A percentile compares a stretch with the other conserved stretches of the same genome.
Conservation (phyloP, 208 protist species). For the Jaenimonas drosophilae region DNA sequence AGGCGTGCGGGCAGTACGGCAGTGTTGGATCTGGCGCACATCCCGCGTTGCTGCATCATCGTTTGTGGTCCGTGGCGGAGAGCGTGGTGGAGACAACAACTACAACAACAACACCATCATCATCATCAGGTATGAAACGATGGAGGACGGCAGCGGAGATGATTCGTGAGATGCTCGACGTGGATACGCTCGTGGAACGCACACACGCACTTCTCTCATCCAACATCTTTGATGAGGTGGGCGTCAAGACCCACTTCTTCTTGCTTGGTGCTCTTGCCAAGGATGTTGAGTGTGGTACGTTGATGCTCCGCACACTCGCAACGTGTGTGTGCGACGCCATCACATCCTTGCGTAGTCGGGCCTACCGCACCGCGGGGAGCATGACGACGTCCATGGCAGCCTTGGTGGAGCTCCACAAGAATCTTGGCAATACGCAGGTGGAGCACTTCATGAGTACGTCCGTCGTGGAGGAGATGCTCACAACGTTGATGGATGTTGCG, state of each 20-base stretch:
- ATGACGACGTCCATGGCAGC: slow-evolving; percentile 29
- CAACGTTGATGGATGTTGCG: slow-evolving; percentile 16
- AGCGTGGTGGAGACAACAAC: no score
- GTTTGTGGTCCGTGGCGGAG: no score
- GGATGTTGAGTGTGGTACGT: slow-evolving; percentile 2
- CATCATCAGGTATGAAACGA: background rate
- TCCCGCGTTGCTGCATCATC: no score
- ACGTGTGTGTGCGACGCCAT: slow-evolving; percentile 17
- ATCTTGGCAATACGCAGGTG: slow-evolving; percentile 17
- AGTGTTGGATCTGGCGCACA: no score
- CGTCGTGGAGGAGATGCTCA: slow-evolving; percentile 20
- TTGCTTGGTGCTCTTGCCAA: slow-evolving; percentile 42
- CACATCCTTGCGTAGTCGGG: slow-evolving; percentile 30
- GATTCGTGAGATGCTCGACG: no score
- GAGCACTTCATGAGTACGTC: slow-evolving; percentile 5
- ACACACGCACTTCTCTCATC: slow-evolving; percentile 16
- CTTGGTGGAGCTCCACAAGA: slow-evolving; percentile 60
- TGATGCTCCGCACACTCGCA: slow-evolving; percentile 13
- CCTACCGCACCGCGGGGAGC: slow-evolving; percentile 18
- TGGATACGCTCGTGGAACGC: slow-evolving; percentile 12
- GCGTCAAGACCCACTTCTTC: slow-evolving; percentile 61
- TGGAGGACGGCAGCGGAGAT: background rate
- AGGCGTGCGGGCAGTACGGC: slow-evolving; percentile 32
- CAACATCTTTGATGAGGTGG: slow-evolving; percentile 14
- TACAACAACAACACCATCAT: background rate